phyloP scores from a whole-genome alignment of 306 rosid species.

The Luffa acutangula region DNA sequence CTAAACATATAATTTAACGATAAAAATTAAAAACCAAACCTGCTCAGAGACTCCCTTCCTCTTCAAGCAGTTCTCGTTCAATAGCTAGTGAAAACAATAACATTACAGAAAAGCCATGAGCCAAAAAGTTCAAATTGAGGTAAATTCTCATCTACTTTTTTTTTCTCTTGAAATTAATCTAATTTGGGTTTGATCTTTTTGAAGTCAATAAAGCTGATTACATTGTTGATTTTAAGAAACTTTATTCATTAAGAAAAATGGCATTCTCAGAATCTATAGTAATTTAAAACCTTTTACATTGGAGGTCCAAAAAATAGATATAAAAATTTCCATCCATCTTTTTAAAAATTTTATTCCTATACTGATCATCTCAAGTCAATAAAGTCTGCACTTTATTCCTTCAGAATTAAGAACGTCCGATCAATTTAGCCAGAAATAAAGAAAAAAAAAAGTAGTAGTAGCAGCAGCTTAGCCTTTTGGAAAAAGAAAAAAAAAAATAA shows the following conservation, averaged over 20 bases:
- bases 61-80: conserved; percentile 73
- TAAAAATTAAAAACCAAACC: conserved; percentile 21
- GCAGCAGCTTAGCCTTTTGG: not conserved
- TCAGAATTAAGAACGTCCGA: not conserved
- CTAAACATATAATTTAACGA: too few species aligned
- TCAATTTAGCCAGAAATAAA: not conserved
- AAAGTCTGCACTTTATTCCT: conserved; percentile 3
- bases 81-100: conserved; percentile 29
- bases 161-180: not conserved
- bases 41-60: conserved; percentile 45
- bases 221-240: not conserved
- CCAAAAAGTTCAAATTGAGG: not conserved
- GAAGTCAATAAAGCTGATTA: conserved; percentile 3
- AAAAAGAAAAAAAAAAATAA: not conserved
- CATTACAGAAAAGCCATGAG: not conserved
- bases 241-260: not conserved
- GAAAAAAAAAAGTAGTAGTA: not conserved
- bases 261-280: not conserved
- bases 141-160: not conserved
- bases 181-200: not conserved
- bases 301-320: not conserved
- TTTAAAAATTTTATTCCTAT: not conserved
- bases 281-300: not conserved
- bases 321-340: not conserved
- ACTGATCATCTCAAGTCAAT: not conserved